These are phyloP conservation scores for Leishmania major DNA, from an alignment of 208 protist genomes.

Conservation along the genomic window DNA sequence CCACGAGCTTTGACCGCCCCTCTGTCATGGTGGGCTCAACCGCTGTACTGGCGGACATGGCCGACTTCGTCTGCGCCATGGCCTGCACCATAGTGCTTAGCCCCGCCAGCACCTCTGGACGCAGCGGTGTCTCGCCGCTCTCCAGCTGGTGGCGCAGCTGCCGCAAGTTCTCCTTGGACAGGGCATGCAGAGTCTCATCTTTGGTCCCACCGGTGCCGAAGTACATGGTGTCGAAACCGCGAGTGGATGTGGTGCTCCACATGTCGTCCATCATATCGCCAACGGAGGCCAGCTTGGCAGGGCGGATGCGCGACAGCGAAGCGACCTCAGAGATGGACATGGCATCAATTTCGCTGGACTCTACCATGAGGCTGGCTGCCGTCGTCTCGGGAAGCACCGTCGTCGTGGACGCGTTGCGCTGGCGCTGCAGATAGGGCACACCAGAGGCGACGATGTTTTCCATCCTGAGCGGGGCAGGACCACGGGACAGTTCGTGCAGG, in stretches of 20 bases:
- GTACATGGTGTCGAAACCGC: slow-evolving; percentile 23
- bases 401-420: slow-evolving; percentile 8
- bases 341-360: slow-evolving; percentile 47
- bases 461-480: slow-evolving; percentile 37
- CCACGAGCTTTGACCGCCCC: slow-evolving; percentile 17
- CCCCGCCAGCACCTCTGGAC: slow-evolving; percentile 54
- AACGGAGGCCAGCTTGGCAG: slow-evolving; percentile 17
- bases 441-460: slow-evolving; percentile 47
- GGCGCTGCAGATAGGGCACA: background rate
- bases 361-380: slow-evolving; percentile 32
- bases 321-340: slow-evolving; percentile 36
- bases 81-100: slow-evolving; percentile 40
- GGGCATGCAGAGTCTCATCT: slow-evolving; percentile 28
- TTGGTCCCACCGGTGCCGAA: background rate
- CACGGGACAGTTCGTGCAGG: slow-evolving; percentile 46
- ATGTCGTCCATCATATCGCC: slow-evolving; percentile 48
- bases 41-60: slow-evolving; percentile 35
- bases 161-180: slow-evolving; percentile 55
- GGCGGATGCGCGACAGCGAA: slow-evolving; percentile 12
- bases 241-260: slow-evolving; percentile 59
- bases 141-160: slow-evolving; percentile 65
- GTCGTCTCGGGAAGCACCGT: slow-evolving; percentile 14
- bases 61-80: slow-evolving; percentile 36
- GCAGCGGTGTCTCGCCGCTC: slow-evolving; percentile 54
- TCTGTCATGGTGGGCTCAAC: slow-evolving; percentile 45